A percentile compares a stretch with the other conserved stretches of the same genome.
Evolutionary conservation across 306 rosid genomes (phyloP).

Genomic region (Parietaria judaica): DNA sequence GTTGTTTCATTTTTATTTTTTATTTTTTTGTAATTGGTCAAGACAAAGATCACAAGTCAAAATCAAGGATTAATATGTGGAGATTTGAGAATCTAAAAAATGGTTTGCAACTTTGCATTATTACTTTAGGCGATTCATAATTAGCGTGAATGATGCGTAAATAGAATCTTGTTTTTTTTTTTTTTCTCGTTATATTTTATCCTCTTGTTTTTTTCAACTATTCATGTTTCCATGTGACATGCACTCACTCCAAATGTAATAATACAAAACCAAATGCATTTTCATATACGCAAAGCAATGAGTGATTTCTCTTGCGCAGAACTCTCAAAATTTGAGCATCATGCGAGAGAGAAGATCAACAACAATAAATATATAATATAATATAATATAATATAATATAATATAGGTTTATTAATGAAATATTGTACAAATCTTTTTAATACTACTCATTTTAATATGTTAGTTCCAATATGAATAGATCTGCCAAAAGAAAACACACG

Average conservation of each 20-base stretch:
- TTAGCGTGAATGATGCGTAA: constrained; percentile 11
- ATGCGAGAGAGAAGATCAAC: too few species aligned
- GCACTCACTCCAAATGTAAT: background rate
- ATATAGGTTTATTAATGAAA: too few species aligned
- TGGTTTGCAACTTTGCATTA: background rate
- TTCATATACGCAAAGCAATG: constrained; percentile 8
- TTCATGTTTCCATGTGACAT: constrained; percentile 40
- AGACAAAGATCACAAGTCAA: constrained; percentile 21
- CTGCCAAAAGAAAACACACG: too few species aligned
- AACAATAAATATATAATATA: too few species aligned
- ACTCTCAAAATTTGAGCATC: too few species aligned
- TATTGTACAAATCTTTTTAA: too few species aligned
- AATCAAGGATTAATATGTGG: constrained; percentile 1
- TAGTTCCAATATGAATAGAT: too few species aligned
- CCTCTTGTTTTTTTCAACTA: constrained; percentile 11
- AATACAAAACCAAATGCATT: background rate
- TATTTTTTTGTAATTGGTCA: background rate
- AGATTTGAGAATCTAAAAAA: constrained; percentile 19
- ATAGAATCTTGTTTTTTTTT: background rate
- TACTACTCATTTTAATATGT: too few species aligned
- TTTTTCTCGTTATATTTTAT: constrained; percentile 1
- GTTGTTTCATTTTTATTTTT: too few species aligned
- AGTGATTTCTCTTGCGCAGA: background rate
- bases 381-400: too few species aligned
- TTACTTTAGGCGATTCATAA: background rate